Base-by-base conservation (phyloP, 768 basidiomycete species). In the Xanthoconium stramineum region DNA sequence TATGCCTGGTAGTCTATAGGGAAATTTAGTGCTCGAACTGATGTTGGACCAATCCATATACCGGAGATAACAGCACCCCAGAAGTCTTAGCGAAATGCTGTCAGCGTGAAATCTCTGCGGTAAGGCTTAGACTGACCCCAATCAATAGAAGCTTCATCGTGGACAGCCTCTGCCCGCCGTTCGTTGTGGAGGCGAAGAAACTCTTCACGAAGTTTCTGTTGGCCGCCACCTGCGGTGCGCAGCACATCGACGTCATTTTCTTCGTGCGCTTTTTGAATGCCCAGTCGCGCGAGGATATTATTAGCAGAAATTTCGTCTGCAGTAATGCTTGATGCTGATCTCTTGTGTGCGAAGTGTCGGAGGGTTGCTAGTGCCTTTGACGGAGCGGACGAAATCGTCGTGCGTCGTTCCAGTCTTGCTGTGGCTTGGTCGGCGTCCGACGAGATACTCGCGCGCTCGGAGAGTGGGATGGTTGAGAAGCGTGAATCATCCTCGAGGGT, bases 1-100 rank as follows among this genome's bases (percentile, higher is more conserved):
- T 94, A 96, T 5, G 74, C 77, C 67, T 94, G 90, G 68, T 98
- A 99, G 70, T 98, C 94, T 87, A 56, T 44, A 33, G 29, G 28
- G 33, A 39, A n/a, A 15, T 52, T 71, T 28, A 58, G 51, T 38
- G 42, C 19, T 14, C 37, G 8, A 24, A 45, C 46, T 17, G 37
- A 53, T 13, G 19, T 55, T 24, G 48, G 42, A 46, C 37, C 24
- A 32, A 53, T 52, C 20, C 19, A 61, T 74, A 40, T 65, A 89
- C 91, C 91, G 61, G 89, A 91, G 68, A 98, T 88, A 3, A 99
- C 95, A 11, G 80, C 82, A 1, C 94, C 95, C 97, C 97, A 97
- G 75, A 98, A 97, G 62, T 89, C 91, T 94, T 61, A 62, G 54
- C 48, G 37, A 24, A 50, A 40, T 20, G 12, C 45, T 36, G 30